Conservation (phyloP, 2,329 filamentous ascomycete genomes). For the Cryphonectria nitschkei region DNA sequence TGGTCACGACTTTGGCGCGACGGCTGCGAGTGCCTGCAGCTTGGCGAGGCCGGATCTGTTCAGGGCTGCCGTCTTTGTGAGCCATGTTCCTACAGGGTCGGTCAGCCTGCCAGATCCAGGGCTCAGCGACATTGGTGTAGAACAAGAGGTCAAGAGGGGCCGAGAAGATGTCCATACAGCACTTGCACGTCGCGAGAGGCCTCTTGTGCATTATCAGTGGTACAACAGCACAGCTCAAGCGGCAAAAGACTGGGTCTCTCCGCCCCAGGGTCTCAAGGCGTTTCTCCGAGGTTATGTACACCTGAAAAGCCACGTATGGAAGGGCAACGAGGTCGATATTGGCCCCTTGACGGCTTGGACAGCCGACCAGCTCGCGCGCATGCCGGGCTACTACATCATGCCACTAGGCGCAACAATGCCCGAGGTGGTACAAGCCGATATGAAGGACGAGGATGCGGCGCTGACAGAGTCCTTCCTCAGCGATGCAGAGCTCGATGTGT, state of each 20-base stretch:
- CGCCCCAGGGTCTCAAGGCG: constrained; percentile 46
- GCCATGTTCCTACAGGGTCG: constrained; percentile 64
- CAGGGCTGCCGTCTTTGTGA: constrained; percentile 63
- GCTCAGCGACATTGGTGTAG: no score
- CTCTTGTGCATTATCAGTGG: constrained; percentile 71
- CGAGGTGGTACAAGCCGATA: constrained; percentile 56
- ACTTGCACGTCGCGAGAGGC: constrained; percentile 57
- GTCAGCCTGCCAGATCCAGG: constrained; percentile 34
- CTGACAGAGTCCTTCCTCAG: constrained; percentile 57
- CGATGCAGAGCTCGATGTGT: constrained; percentile 61
- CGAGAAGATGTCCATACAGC: constrained; percentile 55
- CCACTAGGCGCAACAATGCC: constrained; percentile 61
- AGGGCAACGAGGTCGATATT: constrained; percentile 50
- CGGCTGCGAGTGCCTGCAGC: constrained; percentile 60
- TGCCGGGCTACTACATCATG: constrained; percentile 74
- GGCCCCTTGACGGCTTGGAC: constrained; percentile 58
- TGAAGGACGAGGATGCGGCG: constrained; percentile 53
- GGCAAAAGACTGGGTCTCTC: constrained; percentile 48
- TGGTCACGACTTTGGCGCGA: constrained; percentile 69
- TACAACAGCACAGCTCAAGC: constrained; percentile 60
- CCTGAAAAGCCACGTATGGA: constrained; percentile 67
- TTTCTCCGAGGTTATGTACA: constrained; percentile 71
- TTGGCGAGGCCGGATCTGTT: constrained; percentile 69
- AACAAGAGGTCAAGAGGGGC: no score
- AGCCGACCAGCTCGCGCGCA: constrained; percentile 58